Evolutionary conservation across 2,329 filamentous ascomycete species (phyloP).

Genomic region (Cladosporium colombiae): DNA sequence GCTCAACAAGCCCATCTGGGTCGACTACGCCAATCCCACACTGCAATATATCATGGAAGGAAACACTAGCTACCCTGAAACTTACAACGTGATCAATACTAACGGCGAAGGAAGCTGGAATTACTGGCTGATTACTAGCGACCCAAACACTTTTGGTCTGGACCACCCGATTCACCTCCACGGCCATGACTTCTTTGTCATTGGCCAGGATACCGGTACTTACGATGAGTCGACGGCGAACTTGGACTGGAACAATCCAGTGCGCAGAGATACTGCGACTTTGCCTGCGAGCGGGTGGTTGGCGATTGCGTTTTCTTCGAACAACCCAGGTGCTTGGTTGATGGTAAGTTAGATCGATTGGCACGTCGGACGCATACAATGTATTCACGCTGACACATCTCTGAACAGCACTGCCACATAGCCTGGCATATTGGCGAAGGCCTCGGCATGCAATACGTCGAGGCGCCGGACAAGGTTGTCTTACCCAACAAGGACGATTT

Average conservation of each 20-base stretch:
- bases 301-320: slow-evolving; percentile 51
- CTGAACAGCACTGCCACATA: slow-evolving; percentile 28
- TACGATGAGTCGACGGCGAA: slow-evolving; percentile 31
- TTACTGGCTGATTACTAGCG: slow-evolving; percentile 49
- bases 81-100: slow-evolving; percentile 44
- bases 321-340: slow-evolving; percentile 50
- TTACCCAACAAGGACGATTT: slow-evolving; percentile 33
- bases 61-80: slow-evolving; percentile 41
- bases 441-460: slow-evolving; percentile 57
- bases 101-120: slow-evolving; percentile 43
- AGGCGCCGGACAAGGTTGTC: slow-evolving; percentile 39
- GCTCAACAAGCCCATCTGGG: slow-evolving; percentile 35
- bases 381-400: background rate
- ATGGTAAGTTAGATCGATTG: too few species aligned
- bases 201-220: slow-evolving; percentile 33
- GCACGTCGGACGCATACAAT: too few species aligned
- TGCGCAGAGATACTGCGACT: slow-evolving; percentile 52
- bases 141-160: slow-evolving; percentile 21
- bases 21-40: slow-evolving; percentile 43
- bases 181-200: slow-evolving; percentile 40
- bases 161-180: slow-evolving; percentile 32
- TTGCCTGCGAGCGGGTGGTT: slow-evolving; percentile 50
- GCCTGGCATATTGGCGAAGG: slow-evolving; percentile 59
- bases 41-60: slow-evolving; percentile 43
- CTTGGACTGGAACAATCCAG: slow-evolving; percentile 46